Evolutionary conservation across 768 basidiomycete species (phyloP).

Genomic region (Agrocybe pediades): DNA sequence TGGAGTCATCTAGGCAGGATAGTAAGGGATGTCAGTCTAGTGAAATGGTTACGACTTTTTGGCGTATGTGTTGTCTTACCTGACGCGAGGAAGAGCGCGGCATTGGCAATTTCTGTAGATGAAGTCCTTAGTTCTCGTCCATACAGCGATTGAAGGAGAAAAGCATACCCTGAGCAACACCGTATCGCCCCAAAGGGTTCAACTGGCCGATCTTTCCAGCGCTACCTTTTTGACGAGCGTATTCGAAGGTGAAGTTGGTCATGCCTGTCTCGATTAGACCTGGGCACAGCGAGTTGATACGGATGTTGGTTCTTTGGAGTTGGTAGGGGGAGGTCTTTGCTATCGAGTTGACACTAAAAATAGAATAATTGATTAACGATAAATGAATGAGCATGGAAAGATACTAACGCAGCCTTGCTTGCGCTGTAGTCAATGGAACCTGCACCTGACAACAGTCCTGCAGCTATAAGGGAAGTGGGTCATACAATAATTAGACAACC

Average conservation of each 20-base stretch:
- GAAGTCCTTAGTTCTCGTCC: background rate
- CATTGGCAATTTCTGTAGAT: conserved; percentile 78
- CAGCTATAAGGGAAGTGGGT: too few relatives aligned
- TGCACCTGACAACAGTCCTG: conserved; percentile 81
- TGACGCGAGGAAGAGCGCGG: conserved; percentile 84
- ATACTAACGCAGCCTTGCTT: conserved; percentile 85
- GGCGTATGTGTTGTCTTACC: conserved; percentile 45
- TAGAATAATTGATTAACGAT: background rate
- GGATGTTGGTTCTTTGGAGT: conserved; percentile 78
- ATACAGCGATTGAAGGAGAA: background rate
- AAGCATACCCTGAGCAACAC: conserved; percentile 71
- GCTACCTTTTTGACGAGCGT: conserved; percentile 76
- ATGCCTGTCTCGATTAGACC: conserved; percentile 94
- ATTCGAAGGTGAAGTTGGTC: conserved; percentile 77
- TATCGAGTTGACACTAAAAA: conserved; percentile 80
- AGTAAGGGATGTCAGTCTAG: background rate
- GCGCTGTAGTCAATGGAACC: conserved; percentile 88
- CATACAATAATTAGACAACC: conserved; percentile 3
- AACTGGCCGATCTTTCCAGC: conserved; percentile 78
- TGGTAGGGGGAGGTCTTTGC: conserved; percentile 83
- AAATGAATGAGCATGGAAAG: background rate
- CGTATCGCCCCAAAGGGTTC: conserved; percentile 82
- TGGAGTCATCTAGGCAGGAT: conserved; percentile 70
- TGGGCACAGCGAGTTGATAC: conserved; percentile 89
- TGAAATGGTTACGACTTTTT: background rate